These are phyloP conservation scores for Eucalyptus curtisii DNA, from an alignment of 345 rosid genomes.

Conservation along the genomic window DNA sequence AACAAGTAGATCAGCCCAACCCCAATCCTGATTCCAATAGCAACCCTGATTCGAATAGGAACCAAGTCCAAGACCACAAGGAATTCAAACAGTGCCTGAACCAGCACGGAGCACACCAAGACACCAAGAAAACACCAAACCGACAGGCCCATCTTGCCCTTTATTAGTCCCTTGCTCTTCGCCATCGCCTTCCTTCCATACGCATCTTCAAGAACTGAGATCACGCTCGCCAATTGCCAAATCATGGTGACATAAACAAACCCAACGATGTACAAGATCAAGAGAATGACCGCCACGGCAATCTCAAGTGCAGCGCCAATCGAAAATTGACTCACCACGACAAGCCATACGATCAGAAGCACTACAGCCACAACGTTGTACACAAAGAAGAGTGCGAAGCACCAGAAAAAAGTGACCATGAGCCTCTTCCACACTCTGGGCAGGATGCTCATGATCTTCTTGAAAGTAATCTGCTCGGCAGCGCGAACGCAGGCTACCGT, in stretches of 20 bases:
- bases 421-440: conserved; percentile 48
- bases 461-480: conserved; percentile 14
- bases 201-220: conserved; percentile 42
- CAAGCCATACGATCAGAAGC: not conserved
- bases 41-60: not conserved
- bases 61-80: no score
- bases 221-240: conserved; percentile 38
- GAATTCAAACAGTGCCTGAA: no score
- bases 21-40: not conserved
- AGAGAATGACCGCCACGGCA: not conserved
- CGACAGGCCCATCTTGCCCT: conserved; percentile 15
- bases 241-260: conserved; percentile 18
- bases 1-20: no score
- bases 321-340: not conserved
- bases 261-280: conserved; percentile 3
- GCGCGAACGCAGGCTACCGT: conserved; percentile 36
- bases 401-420: conserved; percentile 28
- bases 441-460: conserved; percentile 27
- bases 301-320: not conserved
- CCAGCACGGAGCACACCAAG: no score
- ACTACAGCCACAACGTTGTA: not conserved
- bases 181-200: conserved; percentile 29
- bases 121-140: no score
- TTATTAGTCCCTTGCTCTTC: conserved; percentile 23
- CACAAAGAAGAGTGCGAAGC: not conserved